Base-by-base conservation (phyloP, 345 rosid genomes). In the Eucalyptus cloeziana region DNA sequence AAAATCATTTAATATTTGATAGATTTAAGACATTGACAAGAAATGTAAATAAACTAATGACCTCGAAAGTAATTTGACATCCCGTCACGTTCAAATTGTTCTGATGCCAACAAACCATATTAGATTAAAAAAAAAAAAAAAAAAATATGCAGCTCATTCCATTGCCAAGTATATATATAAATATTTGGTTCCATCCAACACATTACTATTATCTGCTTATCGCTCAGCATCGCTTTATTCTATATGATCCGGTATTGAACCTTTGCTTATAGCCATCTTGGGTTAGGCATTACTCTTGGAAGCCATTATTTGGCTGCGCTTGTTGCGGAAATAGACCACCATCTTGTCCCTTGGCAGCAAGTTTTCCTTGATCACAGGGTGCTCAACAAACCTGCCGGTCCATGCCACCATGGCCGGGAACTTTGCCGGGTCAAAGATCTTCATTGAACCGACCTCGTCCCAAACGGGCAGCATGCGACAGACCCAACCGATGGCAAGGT, bases 401-500 rank as follows among this genome's bases (percentile, higher is more conserved):
- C 94, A 92, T 16, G 89, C 88, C 27, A n/a, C 37, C n/a, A 58
- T 86, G 43, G 89, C 89, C 21, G 94, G 93, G 76, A 91, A 91
- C 88, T 89, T 89, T n/a, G 22, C 27, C 1, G 89, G 69, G 69
- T 91, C 89, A 6, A 88, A 0, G 69, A 92, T 88, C 52, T 91
- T 52, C 67, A 80, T 13, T 49, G 89, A 88, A 51, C 92, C 92
- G 22, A 90, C 60, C 90, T 92, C 92, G 56, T 91, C 94, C 51
- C 58, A 92, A 11, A 91, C 62, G 40, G 92, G 94, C 64, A 92
- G 71, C 93, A 87, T 79, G 83, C 88, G 51, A 31, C 89, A 43
- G 9, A 92, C 85, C 92, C 93, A 90, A 17, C 91, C 93, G 40
- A 89, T 3, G 6, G 85, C 89, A n/a, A 94, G 86, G 87, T 94